Base-by-base conservation (phyloP, 441 rosid species). In the Erodium moschatum region DNA sequence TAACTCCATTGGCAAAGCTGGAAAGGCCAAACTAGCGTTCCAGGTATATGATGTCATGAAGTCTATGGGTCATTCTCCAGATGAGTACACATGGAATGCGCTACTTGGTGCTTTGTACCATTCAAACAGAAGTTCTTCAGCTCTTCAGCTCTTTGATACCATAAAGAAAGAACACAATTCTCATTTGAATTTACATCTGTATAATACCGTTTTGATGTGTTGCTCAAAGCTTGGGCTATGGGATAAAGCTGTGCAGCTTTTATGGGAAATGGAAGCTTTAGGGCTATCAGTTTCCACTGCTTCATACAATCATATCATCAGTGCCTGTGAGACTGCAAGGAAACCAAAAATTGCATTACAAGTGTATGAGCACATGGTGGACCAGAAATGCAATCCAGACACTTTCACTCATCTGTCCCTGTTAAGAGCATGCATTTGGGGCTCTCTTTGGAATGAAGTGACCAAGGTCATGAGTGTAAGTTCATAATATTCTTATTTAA, bases 1-100 rank as follows among this genome's bases (percentile, higher is more conserved):
- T 0, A 86, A 87, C 68, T 78, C 85, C n/a, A 86, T 90, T 9
- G 94, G 94, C 42, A 90, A 86, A 76, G 87, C 86, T 1, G 89
- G 97, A 9, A 76, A 83, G 67, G 78, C 80, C 16, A 74, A 85
- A 69, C 74, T 82, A 68, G 92, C 89, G 62, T 85, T 87, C 77
- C 79, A 77, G 77, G 82, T 86, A 50, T 83, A 84, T 72, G 67
- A 69, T 68, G 62, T 70, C 33, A 76, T 78, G 64, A 78, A 76
- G 54, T 71, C 75, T 38, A 65, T 86, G 62, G 86, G 86, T 67
- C 85, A 83, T 72, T 40, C 58, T 13, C 85, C 88, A 0, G 97
- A 90, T 73, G 85, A 73, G 71, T 92, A 85, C 81, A 89, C 97
- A 5, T 82, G 89, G 96, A 87, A 92, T 58, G 89, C 93, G 5